Percentiles rank a stretch among this genome's conserved stretches.
Evolutionary conservation across 2,329 filamentous ascomycete species (phyloP).

Genomic region (Colletotrichum godetiae): DNA sequence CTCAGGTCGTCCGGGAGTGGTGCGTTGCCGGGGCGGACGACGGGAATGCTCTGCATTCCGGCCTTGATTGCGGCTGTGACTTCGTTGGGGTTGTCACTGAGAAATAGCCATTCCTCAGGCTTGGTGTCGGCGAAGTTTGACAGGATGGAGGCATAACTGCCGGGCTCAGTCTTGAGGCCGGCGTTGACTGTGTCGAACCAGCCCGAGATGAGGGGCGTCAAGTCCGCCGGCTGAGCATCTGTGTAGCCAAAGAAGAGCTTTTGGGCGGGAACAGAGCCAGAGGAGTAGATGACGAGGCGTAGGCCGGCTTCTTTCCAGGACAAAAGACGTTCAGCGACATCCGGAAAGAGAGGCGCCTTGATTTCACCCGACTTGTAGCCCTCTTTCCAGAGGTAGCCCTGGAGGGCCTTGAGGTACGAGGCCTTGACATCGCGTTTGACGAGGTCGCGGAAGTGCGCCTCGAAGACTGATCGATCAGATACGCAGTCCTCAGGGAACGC

Average conservation of each 20-base stretch:
- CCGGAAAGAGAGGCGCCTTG: slow-evolving; percentile 78
- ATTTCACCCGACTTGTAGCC: slow-evolving; percentile 79
- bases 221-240: slow-evolving; percentile 66
- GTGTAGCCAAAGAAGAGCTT: slow-evolving; percentile 82
- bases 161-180: slow-evolving; percentile 75
- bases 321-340: slow-evolving; percentile 74
- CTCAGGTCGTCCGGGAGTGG: slow-evolving; percentile 63
- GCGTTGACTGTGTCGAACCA: slow-evolving; percentile 88
- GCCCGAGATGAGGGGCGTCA: slow-evolving; percentile 68
- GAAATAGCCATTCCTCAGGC: slow-evolving; percentile 74
- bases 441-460: slow-evolving; percentile 76
- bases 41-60: slow-evolving; percentile 72
- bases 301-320: slow-evolving; percentile 67
- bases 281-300: slow-evolving; percentile 82
- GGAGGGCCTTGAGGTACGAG: slow-evolving; percentile 81
- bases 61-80: slow-evolving; percentile 71
- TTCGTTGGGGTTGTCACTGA: slow-evolving; percentile 83
- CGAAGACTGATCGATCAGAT: slow-evolving; percentile 67
- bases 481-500: slow-evolving; percentile 77
- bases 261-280: slow-evolving; percentile 83
- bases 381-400: slow-evolving; percentile 81
- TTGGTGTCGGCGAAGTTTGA: slow-evolving; percentile 57
- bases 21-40: slow-evolving; percentile 77
- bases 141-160: slow-evolving; percentile 76
- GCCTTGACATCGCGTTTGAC: slow-evolving; percentile 79